Evolutionary conservation across 2,329 filamentous ascomycete species (phyloP).

Genomic region (Arthrinium phaeospermum): DNA sequence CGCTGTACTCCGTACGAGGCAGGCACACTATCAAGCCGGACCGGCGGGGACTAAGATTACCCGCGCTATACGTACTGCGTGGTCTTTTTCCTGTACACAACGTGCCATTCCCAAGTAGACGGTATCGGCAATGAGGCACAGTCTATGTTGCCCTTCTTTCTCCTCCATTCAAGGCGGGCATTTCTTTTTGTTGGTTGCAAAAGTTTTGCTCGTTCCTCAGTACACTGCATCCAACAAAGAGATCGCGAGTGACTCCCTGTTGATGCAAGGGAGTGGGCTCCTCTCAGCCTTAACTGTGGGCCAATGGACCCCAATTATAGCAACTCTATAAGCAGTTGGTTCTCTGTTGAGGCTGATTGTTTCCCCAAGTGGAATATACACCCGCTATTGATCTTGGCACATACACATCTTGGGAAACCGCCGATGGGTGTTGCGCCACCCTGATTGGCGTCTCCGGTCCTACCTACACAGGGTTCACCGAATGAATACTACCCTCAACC

Average conservation of each 20-base stretch:
- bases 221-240: background rate
- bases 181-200: background rate
- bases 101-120: background rate
- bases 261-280: background rate
- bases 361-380: background rate
- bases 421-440: background rate
- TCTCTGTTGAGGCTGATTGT: background rate
- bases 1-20: background rate
- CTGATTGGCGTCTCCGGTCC: background rate
- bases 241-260: background rate
- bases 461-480: background rate
- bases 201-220: background rate
- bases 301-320: background rate
- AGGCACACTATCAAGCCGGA: background rate
- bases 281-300: conserved; percentile 3
- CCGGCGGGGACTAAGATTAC: background rate
- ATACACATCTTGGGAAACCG: background rate
- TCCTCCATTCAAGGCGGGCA: background rate
- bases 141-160: background rate
- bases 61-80: background rate
- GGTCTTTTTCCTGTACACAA: background rate
- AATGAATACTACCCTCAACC: background rate
- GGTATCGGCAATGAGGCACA: background rate
- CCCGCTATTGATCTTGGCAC: background rate
- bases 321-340: background rate